Evolutionary conservation across 2,329 filamentous ascomycete species (phyloP).

Genomic region (Hypoxylon sp.): DNA sequence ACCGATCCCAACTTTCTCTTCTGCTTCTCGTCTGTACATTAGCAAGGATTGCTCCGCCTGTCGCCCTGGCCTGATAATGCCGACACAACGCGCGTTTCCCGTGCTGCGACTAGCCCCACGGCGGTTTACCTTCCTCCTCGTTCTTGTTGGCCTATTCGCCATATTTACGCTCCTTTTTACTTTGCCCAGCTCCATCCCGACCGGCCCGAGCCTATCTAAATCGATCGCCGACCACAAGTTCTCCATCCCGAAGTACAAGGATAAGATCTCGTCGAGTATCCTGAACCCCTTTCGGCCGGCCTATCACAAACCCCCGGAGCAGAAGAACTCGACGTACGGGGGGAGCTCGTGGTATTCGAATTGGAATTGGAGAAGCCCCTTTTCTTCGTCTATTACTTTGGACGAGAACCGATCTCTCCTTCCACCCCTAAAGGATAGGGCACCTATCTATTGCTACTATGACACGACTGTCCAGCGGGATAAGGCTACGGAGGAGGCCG

Average conservation of each 20-base stretch:
- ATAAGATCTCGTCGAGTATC: constrained; percentile 60
- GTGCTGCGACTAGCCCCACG: constrained; percentile 64
- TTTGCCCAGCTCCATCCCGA: constrained; percentile 61
- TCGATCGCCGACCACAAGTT: constrained; percentile 62
- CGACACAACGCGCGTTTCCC: constrained; percentile 59
- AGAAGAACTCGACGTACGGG: constrained; percentile 81
- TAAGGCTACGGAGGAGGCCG: constrained; percentile 73
- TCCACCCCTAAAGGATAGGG: constrained; percentile 77
- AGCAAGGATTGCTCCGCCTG: constrained; percentile 1
- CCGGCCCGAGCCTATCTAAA: constrained; percentile 61
- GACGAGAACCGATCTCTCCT: constrained; percentile 87
- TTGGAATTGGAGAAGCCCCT: constrained; percentile 91
- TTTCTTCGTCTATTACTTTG: constrained; percentile 81
- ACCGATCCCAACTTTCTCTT: constrained; percentile 11
- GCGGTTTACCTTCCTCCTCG: constrained; percentile 64
- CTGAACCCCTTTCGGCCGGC: constrained; percentile 76
- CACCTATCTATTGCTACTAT: constrained; percentile 91
- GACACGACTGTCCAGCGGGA: constrained; percentile 74
- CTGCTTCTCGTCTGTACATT: constrained; percentile 19
- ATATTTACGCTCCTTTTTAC: constrained; percentile 65
- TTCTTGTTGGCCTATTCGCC: constrained; percentile 64
- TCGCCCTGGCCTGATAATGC: constrained; percentile 53
- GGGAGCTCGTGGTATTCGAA: constrained; percentile 88
- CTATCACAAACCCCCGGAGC: constrained; percentile 77
- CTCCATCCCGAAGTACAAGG: constrained; percentile 62